Percentiles rank a stretch among this genome's conserved stretches.
Conservation (phyloP, 257 asterid species). For the Agastache rugosa region DNA sequence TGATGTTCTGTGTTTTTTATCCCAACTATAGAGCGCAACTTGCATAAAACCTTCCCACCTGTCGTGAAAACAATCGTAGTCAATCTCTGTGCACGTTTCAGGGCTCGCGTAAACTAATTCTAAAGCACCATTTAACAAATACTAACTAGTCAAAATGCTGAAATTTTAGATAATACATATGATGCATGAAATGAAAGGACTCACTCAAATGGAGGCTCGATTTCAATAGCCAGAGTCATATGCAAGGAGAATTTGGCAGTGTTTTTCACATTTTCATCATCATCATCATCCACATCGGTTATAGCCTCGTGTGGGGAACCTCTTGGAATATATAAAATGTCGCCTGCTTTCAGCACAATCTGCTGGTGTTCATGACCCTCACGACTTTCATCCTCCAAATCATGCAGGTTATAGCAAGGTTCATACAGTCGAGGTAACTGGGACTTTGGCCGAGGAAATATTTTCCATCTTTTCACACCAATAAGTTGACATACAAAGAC, state of each 20-base stretch:
- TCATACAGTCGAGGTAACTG: constrained; percentile 78
- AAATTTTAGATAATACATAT: too few species aligned
- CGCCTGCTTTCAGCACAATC: constrained; percentile 73
- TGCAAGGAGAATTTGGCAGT: constrained; percentile 65
- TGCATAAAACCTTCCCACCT: constrained; percentile 96
- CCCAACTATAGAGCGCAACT: constrained; percentile 63
- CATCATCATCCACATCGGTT: constrained; percentile 47
- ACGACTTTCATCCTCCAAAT: constrained; percentile 37
- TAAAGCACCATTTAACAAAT: not conserved
- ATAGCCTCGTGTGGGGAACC: constrained; percentile 80
- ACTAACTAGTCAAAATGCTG: not conserved
- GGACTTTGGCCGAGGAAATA: constrained; percentile 46
- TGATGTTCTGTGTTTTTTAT: constrained; percentile 42
- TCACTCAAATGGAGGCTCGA: constrained; percentile 89
- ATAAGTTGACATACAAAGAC: constrained; percentile 79
- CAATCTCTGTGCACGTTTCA: constrained; percentile 6
- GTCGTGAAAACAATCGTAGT: constrained; percentile 30
- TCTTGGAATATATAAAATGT: constrained; percentile 80
- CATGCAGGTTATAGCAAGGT: constrained; percentile 32
- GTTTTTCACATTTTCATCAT: constrained; percentile 32
- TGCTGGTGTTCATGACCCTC: constrained; percentile 43
- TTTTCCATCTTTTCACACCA: constrained; percentile 67
- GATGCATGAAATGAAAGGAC: constrained; percentile 41
- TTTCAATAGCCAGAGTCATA: constrained; percentile 83
- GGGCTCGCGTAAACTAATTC: not conserved